Evolutionary conservation across 1,139 yeast genomes (phyloP).

Genomic region (Kurtzmaniella quercitrusa): DNA sequence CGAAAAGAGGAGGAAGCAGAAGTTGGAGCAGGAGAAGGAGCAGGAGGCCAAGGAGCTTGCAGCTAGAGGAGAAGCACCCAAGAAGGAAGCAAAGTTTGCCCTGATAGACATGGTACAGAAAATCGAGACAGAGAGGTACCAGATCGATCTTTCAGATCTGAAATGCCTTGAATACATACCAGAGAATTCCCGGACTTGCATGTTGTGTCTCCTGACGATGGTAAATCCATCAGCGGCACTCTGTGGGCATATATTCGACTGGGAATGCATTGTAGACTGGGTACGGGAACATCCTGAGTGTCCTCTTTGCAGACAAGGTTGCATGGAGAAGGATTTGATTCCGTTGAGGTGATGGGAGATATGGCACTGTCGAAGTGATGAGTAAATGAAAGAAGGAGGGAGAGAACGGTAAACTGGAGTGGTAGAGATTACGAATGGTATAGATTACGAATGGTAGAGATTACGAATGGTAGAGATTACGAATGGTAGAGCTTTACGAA

Average conservation of each 20-base stretch:
- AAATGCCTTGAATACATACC: slow-evolving; percentile 64
- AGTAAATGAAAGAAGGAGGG: no score
- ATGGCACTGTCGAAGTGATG: no score
- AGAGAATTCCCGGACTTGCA: slow-evolving; percentile 66
- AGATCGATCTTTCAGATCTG: slow-evolving; percentile 55
- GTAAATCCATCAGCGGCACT: slow-evolving; percentile 77
- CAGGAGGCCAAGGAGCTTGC: slow-evolving; percentile 8
- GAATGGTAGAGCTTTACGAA: no score
- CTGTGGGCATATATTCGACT: slow-evolving; percentile 92
- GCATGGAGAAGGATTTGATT: slow-evolving; percentile 70
- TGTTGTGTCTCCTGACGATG: slow-evolving; percentile 80
- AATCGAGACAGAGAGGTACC: slow-evolving; percentile 5
- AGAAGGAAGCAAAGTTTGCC: slow-evolving; percentile 2
- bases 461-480: no score
- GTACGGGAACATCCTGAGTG: slow-evolving; percentile 84
- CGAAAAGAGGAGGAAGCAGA: slow-evolving; percentile 5
- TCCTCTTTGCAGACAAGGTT: slow-evolving; percentile 80
- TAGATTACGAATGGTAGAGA: no score
- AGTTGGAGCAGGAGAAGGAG: slow-evolving; percentile 1
- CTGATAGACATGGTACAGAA: not conserved
- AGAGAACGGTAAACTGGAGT: no score
- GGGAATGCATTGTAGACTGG: slow-evolving; percentile 92
- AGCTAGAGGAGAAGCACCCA: slow-evolving; percentile 7
- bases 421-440: no score
- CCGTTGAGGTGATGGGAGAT: slow-evolving; percentile 54